A percentile compares a stretch with the other conserved stretches of the same genome.
These are phyloP conservation scores for Nyctanthes arbortristis DNA, from an alignment of 257 asterid genomes.

Conservation along the genomic window DNA sequence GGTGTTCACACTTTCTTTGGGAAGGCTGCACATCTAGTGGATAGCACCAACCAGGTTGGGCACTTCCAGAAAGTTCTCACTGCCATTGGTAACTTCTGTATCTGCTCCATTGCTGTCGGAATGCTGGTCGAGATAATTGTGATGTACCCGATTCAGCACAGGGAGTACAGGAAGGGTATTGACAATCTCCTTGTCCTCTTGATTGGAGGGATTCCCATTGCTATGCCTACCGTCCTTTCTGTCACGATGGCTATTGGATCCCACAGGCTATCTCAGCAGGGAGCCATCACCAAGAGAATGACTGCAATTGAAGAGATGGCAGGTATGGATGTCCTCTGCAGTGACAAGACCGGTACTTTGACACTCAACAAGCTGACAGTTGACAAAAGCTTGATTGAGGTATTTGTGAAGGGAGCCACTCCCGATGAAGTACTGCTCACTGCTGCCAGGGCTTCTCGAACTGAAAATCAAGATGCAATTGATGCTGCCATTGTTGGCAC, in stretches of 20 bases:
- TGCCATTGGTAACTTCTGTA: constrained; percentile 93
- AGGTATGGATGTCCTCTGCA: constrained; percentile 94
- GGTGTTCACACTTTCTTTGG: constrained; percentile 98
- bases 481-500: constrained; percentile 58
- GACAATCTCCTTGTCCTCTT: constrained; percentile 82
- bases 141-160: constrained; percentile 86
- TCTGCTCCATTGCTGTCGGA: constrained; percentile 81
- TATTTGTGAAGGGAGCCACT: constrained; percentile 64
- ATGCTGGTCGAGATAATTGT: constrained; percentile 75
- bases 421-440: constrained; percentile 62
- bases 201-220: constrained; percentile 95
- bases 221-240: constrained; percentile 93
- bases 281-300: constrained; percentile 97
- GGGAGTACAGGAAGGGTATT: constrained; percentile 79
- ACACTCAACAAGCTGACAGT: constrained; percentile 84
- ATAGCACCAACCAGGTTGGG: constrained; percentile 89
- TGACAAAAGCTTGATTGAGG: constrained; percentile 69
- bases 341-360: constrained; percentile 92
- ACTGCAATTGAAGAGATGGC: constrained; percentile 96
- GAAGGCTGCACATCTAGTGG: constrained; percentile 95
- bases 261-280: constrained; percentile 88
- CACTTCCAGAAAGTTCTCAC: constrained; percentile 95
- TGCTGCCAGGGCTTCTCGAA: constrained; percentile 92
- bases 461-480: constrained; percentile 90
- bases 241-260: constrained; percentile 98